phyloP scores from a whole-genome alignment of 768 basidiomycete genomes.

The Amanita polypyramis region DNA sequence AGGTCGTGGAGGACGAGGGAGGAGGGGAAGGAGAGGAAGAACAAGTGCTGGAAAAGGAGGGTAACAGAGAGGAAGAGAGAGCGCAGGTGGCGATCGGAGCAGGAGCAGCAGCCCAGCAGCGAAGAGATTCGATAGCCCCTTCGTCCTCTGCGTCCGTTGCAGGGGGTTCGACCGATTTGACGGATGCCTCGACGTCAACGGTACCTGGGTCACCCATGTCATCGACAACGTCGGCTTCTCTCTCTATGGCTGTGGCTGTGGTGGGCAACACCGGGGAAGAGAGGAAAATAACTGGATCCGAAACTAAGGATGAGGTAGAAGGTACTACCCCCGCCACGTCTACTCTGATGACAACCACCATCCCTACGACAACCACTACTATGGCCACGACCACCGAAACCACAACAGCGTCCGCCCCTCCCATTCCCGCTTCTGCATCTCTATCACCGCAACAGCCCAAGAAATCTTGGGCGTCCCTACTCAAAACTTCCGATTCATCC shows the following conservation, averaged over 20 bases:
- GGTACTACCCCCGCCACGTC: neutral
- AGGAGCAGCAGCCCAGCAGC: neutral
- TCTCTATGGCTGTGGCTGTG: conserved; percentile 15
- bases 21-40: neutral
- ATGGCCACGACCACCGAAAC: conserved; percentile 4
- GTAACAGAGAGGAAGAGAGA: too few relatives aligned
- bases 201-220: conserved; percentile 49
- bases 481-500: conserved; percentile 29
- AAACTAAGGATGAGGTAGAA: neutral
- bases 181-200: conserved; percentile 30
- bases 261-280: neutral
- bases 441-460: conserved; percentile 22
- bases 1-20: neutral
- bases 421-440: neutral
- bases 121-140: conserved; percentile 24
- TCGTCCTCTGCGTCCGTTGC: conserved; percentile 33
- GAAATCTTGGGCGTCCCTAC: conserved; percentile 72
- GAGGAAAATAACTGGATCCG: neutral
- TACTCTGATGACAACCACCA: neutral
- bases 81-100: neutral
- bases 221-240: conserved; percentile 48
- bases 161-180: conserved; percentile 19
- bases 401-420: neutral
- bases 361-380: neutral
- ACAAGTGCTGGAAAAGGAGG: too few relatives aligned